phyloP scores from a whole-genome alignment of 192 early-diverging fungal species.

The Backusella morwellensis region DNA sequence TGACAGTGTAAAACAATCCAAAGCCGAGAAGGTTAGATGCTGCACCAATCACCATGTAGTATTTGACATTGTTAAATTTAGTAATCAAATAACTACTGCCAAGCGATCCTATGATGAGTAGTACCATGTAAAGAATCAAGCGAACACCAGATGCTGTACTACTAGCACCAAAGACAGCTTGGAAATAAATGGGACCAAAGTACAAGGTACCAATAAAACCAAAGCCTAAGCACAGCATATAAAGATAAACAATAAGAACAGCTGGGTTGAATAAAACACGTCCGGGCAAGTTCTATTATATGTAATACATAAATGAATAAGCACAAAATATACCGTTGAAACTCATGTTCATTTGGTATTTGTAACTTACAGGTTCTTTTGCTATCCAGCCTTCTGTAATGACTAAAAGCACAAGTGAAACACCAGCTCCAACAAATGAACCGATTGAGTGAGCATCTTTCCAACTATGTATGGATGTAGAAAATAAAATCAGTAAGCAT shows the following conservation, averaged over 20 bases:
- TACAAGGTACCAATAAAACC: constrained; percentile 60
- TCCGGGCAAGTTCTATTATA: constrained; percentile 26
- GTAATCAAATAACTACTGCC: constrained; percentile 53
- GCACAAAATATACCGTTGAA: background rate
- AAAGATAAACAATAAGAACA: constrained; percentile 49
- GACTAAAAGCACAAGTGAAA: constrained; percentile 36
- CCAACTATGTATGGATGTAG: constrained; percentile 38
- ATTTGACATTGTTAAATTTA: constrained; percentile 48
- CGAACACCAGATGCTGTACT: constrained; percentile 58
- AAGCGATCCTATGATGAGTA: constrained; percentile 54
- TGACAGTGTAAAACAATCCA: constrained; percentile 55
- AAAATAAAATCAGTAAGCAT: background rate
- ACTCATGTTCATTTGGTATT: too few relatives aligned
- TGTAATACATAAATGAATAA: background rate
- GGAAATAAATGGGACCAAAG: constrained; percentile 67
- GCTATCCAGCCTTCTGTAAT: constrained; percentile 53
- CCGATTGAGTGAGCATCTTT: constrained; percentile 49
- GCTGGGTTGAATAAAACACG: constrained; percentile 36
- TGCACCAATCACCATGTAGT: constrained; percentile 52
- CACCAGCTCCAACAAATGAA: constrained; percentile 41
- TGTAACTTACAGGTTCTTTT: constrained; percentile 52
- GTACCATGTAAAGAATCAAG: constrained; percentile 58
- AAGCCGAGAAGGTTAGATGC: constrained; percentile 48
- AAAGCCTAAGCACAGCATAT: constrained; percentile 45
- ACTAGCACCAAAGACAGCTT: constrained; percentile 54